Evolutionary conservation across 176 grass and related monocot species (phyloP), one percentile per base, ranked within the genome.

Genomic region (Bolboschoenus planiculmis): DNA sequence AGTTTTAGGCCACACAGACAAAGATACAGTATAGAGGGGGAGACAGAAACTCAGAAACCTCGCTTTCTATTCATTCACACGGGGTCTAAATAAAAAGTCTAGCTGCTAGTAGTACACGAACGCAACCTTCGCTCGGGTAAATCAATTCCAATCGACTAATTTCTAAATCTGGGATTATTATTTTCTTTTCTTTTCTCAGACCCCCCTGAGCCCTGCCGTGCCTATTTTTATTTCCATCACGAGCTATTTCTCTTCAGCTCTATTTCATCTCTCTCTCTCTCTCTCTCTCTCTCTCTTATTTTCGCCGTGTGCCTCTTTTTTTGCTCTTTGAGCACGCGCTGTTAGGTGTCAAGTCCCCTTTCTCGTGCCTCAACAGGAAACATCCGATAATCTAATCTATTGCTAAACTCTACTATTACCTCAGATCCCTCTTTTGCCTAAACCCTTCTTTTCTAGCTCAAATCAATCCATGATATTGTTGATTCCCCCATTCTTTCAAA

Each of bases 301-400:
- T 42, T 44, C 39, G 66, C 37, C 66, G 37, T 43, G 66, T 39
- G 64, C n/a, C 20, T 27, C 21, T 26, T 72, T 13, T 23, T 68
- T 42, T 24, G 20, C 36, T 24, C 67, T 26, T 72, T n/a, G 37
- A 76, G 71, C 71, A 76, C 71, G 71, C 71, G 44, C 71, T 76
- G 26, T 76, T 76, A 50, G 72, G 44, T 51, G 14, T 26, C 44
- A 3, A 76, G 46, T 51, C 15, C 72, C 72, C 72, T 48, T 50
- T 75, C 44, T 51, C 44, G 43, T 76, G 72, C 72, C 70, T 50
- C 44, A 30, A 76, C 14, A 76, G 72, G 23, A 76, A 76, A 50
- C 43, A 76, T 40, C 16, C 14, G 15, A 63, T 39, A 43, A 71
- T 75, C 24, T 76, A 43, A 44, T 50, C 26, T 76, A 48, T 29